Conservation (phyloP, 116 monocot genomes). For the Phalaenopsis hybrid region DNA sequence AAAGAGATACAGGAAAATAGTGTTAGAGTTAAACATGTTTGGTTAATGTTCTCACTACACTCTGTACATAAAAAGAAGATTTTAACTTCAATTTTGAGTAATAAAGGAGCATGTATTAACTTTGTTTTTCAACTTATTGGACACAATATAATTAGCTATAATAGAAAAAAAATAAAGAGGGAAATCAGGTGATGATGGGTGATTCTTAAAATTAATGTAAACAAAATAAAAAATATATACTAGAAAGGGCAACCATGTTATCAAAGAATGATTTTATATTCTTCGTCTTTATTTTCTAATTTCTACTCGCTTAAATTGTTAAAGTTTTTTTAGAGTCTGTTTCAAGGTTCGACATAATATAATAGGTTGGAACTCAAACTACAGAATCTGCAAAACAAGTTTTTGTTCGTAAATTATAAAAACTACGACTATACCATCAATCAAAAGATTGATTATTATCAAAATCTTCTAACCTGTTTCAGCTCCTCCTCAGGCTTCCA, state of each 20-base stretch:
- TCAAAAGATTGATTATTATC: neutral
- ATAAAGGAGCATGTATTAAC: neutral
- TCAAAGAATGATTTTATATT: neutral
- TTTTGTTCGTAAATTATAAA: neutral
- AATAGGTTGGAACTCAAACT: neutral
- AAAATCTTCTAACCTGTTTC: neutral
- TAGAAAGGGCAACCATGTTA: neutral
- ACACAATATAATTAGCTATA: neutral
- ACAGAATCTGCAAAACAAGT: neutral
- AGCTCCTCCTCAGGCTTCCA: neutral
- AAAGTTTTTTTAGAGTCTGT: neutral
- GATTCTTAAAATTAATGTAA: neutral
- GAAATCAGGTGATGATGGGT: too few relatives aligned
- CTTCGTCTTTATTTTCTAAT: neutral
- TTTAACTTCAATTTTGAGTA: neutral
- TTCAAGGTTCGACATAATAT: neutral
- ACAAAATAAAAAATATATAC: neutral
- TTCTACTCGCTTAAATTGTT: neutral
- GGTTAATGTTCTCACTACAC: neutral
- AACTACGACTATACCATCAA: neutral
- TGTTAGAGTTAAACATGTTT: neutral
- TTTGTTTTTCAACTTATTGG: neutral
- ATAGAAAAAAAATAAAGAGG: neutral
- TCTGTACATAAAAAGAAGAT: neutral
- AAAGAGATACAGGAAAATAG: neutral